phyloP scores from a whole-genome alignment of 352 stramenopile genomes.

The Plasmopara viticola region DNA sequence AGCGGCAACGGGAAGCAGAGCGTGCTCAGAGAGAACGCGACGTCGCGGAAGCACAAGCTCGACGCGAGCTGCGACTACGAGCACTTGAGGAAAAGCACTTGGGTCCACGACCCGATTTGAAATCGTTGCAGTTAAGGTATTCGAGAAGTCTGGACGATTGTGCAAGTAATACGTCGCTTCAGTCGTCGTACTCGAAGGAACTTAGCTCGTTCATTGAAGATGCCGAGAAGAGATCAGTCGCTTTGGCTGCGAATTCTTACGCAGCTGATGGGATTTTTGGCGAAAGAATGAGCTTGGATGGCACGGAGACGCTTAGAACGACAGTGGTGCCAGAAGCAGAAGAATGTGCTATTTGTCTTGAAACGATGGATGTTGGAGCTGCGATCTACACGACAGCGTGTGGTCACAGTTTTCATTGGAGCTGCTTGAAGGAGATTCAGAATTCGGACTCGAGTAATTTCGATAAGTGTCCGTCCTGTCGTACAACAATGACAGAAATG shows the following conservation, averaged over 20 bases:
- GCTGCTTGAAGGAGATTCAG: constrained; percentile 79
- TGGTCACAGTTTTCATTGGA: constrained; percentile 83
- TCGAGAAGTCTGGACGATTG: constrained; percentile 54
- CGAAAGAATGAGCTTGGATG: constrained; percentile 21
- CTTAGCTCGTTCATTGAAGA: constrained; percentile 49
- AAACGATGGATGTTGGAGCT: constrained; percentile 71
- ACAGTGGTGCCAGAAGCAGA: constrained; percentile 61
- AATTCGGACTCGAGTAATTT: constrained; percentile 73
- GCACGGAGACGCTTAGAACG: constrained; percentile 19
- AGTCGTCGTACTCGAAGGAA: constrained; percentile 38
- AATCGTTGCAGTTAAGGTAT: constrained; percentile 29
- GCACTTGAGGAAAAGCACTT: constrained; percentile 56
- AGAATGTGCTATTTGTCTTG: constrained; percentile 81
- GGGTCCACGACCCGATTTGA: constrained; percentile 40
- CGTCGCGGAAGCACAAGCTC: constrained; percentile 34
- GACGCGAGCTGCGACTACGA: constrained; percentile 37
- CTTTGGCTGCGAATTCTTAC: constrained; percentile 34
- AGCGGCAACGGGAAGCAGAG: constrained; percentile 50
- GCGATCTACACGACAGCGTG: constrained; percentile 81
- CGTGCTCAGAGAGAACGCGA: constrained; percentile 47
- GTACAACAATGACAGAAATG: constrained; percentile 68
- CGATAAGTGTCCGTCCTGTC: constrained; percentile 80
- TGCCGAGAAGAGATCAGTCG: constrained; percentile 47
- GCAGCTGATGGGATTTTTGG: constrained; percentile 15
- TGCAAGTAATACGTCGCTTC: constrained; percentile 13